phyloP scores from a whole-genome alignment of 2,329 filamentous ascomycete species.

The Metarhizium sp. region DNA sequence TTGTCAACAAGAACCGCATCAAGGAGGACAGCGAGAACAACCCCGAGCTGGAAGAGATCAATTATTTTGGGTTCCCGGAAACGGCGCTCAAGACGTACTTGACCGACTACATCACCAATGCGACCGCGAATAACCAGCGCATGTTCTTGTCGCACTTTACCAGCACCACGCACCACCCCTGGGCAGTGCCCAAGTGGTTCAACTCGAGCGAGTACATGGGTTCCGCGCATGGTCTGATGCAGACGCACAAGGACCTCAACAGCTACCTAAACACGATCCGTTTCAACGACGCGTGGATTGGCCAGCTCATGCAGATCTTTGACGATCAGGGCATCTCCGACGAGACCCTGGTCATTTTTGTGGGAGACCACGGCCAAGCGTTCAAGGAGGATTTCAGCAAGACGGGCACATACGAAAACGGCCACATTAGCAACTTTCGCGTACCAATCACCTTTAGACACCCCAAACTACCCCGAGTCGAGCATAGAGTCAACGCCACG shows the following conservation, averaged over 20 bases:
- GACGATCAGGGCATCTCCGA: slow-evolving; percentile 22
- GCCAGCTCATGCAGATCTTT: slow-evolving; percentile 19
- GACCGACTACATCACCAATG: slow-evolving; percentile 17
- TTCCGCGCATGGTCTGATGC: slow-evolving; percentile 4
- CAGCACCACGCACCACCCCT: slow-evolving; percentile 23
- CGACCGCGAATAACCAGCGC: slow-evolving; percentile 17
- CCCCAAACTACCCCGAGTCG: slow-evolving; percentile 19
- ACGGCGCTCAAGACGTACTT: slow-evolving; percentile 19
- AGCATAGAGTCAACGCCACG: slow-evolving; percentile 17
- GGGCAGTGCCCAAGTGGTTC: slow-evolving; percentile 14
- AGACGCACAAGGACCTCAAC: slow-evolving; percentile 14
- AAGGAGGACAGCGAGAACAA: slow-evolving; percentile 2
- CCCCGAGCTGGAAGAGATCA: slow-evolving; percentile 15
- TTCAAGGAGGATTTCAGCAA: slow-evolving; percentile 21
- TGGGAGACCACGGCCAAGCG: slow-evolving; percentile 26
- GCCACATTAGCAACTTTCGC: slow-evolving; percentile 22
- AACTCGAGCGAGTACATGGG: slow-evolving; percentile 16
- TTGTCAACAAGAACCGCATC: slow-evolving; percentile 10
- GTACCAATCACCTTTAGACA: slow-evolving; percentile 23
- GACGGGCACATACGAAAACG: slow-evolving; percentile 20
- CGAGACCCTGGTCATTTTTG: slow-evolving; percentile 23
- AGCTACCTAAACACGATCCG: slow-evolving; percentile 22
- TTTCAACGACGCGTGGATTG: slow-evolving; percentile 22
- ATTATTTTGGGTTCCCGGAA: slow-evolving; percentile 23
- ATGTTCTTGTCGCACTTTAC: slow-evolving; percentile 24